Evolutionary conservation across 192 early-diverging fungal genomes (phyloP).

Genomic region (Rhizophagus prolifer): DNA sequence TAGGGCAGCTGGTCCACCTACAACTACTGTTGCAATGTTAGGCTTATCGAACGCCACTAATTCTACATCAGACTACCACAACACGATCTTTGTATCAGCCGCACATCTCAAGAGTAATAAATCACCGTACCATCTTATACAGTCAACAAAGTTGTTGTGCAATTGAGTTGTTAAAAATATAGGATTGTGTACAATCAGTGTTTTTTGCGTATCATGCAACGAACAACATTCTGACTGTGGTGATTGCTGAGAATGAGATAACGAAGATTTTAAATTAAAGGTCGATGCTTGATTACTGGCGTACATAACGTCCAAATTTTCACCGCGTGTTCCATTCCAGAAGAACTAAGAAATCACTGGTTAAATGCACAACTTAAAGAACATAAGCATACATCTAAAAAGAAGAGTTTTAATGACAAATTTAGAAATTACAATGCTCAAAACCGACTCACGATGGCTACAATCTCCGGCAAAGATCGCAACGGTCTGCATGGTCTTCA

Average conservation of each 20-base stretch:
- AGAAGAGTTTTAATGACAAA: background rate
- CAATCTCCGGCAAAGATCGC: constrained; percentile 24
- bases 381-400: background rate
- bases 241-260: background rate
- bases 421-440: constrained; percentile 22
- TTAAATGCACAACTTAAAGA: constrained; percentile 22
- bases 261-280: background rate
- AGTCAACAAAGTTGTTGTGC: constrained; percentile 29
- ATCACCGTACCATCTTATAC: constrained; percentile 29
- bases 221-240: background rate
- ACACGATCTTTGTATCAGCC: background rate
- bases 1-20: constrained; percentile 14
- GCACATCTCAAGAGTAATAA: constrained; percentile 28
- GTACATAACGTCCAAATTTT: constrained; percentile 32
- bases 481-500: background rate
- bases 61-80: constrained; percentile 23
- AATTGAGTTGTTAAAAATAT: constrained; percentile 14
- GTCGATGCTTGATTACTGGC: constrained; percentile 1
- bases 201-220: background rate
- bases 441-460: constrained; percentile 22
- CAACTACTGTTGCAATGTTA: constrained; percentile 4
- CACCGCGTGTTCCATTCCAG: constrained; percentile 22
- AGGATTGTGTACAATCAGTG: constrained; percentile 23
- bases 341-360: constrained; percentile 23
- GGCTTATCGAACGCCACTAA: constrained; percentile 16